Evolutionary conservation across 2,329 filamentous ascomycete species (phyloP).

Genomic region (Pyricularia grisea): DNA sequence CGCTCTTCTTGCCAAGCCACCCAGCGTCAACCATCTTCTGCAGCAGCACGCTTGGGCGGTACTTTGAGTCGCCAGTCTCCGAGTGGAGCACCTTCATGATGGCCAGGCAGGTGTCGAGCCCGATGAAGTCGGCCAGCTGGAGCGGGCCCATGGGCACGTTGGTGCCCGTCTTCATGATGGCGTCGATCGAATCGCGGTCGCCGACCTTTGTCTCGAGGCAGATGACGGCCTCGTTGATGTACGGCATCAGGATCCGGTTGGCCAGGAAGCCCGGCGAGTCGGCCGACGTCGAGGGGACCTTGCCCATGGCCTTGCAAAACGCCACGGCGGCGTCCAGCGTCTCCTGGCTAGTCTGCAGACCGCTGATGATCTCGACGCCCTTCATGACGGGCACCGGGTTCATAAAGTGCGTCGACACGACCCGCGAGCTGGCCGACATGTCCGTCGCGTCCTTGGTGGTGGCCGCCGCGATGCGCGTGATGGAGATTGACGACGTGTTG

Average conservation of each 20-base stretch:
- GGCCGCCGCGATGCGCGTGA: slow-evolving; percentile 88
- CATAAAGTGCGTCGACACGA: slow-evolving; percentile 98
- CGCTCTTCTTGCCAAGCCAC: slow-evolving; percentile 95
- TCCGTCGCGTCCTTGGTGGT: slow-evolving; percentile 72
- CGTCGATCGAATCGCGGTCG: slow-evolving; percentile 82
- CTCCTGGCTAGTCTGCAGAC: slow-evolving; percentile 76
- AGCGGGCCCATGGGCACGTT: slow-evolving; percentile 98
- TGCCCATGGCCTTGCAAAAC: slow-evolving; percentile 89
- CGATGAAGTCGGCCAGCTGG: slow-evolving; percentile 92
- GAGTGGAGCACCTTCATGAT: slow-evolving; percentile 94
- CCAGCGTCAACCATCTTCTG: slow-evolving; percentile 96
- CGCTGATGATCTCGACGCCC: slow-evolving; percentile 94
- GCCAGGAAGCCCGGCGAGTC: slow-evolving; percentile 92
- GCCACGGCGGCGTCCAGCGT: slow-evolving; percentile 76
- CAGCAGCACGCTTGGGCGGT: slow-evolving; percentile 78
- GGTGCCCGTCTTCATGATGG: slow-evolving; percentile 98
- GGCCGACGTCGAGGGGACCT: slow-evolving; percentile 76
- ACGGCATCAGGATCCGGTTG: slow-evolving; percentile 96
- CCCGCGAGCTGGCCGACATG: slow-evolving; percentile 71
- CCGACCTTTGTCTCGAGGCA: slow-evolving; percentile 93
- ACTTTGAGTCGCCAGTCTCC: slow-evolving; percentile 93
- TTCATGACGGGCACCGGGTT: slow-evolving; percentile 96
- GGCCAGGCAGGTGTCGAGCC: slow-evolving; percentile 86
- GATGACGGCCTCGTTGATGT: slow-evolving; percentile 96
- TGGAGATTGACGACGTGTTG: slow-evolving; percentile 97